A percentile compares a stretch with the other conserved stretches of the same genome.
Conservation (phyloP, 1,284 basidiomycete genomes). For the Vanrija humicola region DNA sequence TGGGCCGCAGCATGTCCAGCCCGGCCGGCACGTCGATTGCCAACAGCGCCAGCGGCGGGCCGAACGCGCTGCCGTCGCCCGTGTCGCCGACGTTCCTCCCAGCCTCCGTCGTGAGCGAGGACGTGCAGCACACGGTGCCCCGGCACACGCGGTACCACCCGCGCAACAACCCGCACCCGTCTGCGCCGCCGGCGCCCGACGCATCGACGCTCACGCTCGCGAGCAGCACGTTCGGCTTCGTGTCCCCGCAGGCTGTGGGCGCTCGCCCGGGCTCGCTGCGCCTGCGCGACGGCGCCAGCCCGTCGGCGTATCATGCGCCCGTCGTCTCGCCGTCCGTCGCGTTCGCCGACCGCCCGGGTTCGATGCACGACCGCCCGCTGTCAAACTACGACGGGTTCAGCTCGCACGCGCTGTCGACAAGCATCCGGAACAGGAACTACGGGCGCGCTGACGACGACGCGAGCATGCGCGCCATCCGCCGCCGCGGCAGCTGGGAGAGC, state of each 20-base stretch:
- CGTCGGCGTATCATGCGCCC: background rate
- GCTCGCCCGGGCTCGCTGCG: slow-evolving; percentile 11
- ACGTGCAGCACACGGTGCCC: slow-evolving; percentile 56
- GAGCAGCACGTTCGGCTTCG: slow-evolving; percentile 78
- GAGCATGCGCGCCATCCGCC: slow-evolving; percentile 27
- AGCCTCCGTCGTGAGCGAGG: background rate
- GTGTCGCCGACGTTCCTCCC: slow-evolving; percentile 11
- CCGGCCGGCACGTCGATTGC: background rate
- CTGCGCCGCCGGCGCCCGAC: slow-evolving; percentile 82
- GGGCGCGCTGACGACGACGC: slow-evolving; percentile 21
- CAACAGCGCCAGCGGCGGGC: background rate
- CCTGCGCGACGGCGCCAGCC: slow-evolving; percentile 7
- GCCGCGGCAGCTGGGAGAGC: slow-evolving; percentile 35
- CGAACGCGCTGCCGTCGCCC: slow-evolving; percentile 4
- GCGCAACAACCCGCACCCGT: slow-evolving; percentile 87
- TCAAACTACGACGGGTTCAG: slow-evolving; percentile 7
- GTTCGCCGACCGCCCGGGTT: slow-evolving; percentile 9
- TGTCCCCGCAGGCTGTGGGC: slow-evolving; percentile 44
- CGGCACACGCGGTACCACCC: slow-evolving; percentile 86
- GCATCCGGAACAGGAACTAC: slow-evolving; percentile 8
- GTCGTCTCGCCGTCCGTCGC: slow-evolving; percentile 8
- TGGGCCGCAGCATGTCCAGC: slow-evolving; percentile 5
- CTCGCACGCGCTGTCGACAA: slow-evolving; percentile 12
- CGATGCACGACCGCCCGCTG: slow-evolving; percentile 1
- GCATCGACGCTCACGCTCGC: slow-evolving; percentile 89